These are phyloP conservation scores for Aspergillus pseudotamarii DNA, from an alignment of 2,329 filamentous ascomycete species.

Conservation along the genomic window DNA sequence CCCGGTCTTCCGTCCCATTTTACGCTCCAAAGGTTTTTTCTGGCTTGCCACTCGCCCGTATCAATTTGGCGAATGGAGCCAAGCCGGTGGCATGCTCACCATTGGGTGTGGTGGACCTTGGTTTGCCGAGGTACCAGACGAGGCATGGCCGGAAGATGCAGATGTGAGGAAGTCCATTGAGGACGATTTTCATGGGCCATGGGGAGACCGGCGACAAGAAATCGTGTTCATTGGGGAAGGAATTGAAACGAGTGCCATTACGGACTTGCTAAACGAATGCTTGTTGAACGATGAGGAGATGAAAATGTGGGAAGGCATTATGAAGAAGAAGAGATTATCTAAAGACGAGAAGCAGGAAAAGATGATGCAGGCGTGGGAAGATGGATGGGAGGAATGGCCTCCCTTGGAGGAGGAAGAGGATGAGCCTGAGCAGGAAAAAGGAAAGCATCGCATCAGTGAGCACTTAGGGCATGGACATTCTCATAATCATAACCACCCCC, in stretches of 20 bases:
- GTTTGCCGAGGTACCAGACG: slow-evolving; percentile 61
- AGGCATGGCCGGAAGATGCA: slow-evolving; percentile 54
- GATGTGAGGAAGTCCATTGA: slow-evolving; percentile 53
- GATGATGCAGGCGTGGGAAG: slow-evolving; percentile 58
- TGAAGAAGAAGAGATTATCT: slow-evolving; percentile 44
- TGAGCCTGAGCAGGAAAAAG: slow-evolving; percentile 18
- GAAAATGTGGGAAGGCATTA: slow-evolving; percentile 56
- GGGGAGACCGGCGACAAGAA: slow-evolving; percentile 72
- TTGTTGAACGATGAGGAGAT: slow-evolving; percentile 65
- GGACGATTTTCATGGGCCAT: slow-evolving; percentile 55
- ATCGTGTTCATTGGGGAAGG: slow-evolving; percentile 73
- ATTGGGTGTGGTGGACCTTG: slow-evolving; percentile 49
- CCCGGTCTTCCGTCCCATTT: slow-evolving; percentile 40
- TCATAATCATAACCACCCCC: slow-evolving; percentile 19
- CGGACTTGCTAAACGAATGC: slow-evolving; percentile 60
- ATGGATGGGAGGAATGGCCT: slow-evolving; percentile 62
- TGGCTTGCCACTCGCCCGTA: slow-evolving; percentile 47
- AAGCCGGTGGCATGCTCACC: slow-evolving; percentile 50
- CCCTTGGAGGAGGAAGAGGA: slow-evolving; percentile 33
- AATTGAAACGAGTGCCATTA: slow-evolving; percentile 57
- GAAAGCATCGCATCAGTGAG: slow-evolving; percentile 36
- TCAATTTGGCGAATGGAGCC: slow-evolving; percentile 50
- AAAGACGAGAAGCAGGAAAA: slow-evolving; percentile 49
- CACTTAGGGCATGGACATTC: slow-evolving; percentile 26
- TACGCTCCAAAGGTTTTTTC: slow-evolving; percentile 50